Evolutionary conservation across 1,139 yeast species (phyloP).

Genomic region (Saccharomyces pastorianus): DNA sequence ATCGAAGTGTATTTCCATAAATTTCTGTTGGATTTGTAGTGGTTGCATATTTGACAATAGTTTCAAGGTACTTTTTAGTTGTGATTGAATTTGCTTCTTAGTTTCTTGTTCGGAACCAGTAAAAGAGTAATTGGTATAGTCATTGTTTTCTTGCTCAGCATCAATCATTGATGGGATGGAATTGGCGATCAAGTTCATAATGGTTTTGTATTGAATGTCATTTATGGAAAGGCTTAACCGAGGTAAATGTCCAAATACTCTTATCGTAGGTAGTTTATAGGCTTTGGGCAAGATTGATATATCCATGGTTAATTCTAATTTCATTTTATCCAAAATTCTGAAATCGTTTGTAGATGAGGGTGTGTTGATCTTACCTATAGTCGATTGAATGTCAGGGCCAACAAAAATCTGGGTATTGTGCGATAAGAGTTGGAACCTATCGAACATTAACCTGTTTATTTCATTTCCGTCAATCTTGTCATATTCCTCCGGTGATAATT

Average conservation of each 20-base stretch:
- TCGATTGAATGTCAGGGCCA: constrained; percentile 72
- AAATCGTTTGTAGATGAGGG: constrained; percentile 36
- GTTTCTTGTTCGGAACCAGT: constrained; percentile 22
- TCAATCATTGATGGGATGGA: constrained; percentile 56
- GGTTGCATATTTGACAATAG: constrained; percentile 16
- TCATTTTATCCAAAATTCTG: constrained; percentile 63
- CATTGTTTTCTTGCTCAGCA: constrained; percentile 22
- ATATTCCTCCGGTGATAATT: constrained; percentile 55
- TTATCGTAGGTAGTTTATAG: constrained; percentile 59
- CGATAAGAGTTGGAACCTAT: constrained; percentile 65
- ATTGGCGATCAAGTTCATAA: constrained; percentile 67
- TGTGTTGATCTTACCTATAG: constrained; percentile 60
- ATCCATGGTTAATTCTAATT: constrained; percentile 65
- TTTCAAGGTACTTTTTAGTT: constrained; percentile 15
- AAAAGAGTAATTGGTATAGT: constrained; percentile 8
- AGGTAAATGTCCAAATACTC: constrained; percentile 77
- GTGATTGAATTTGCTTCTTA: constrained; percentile 17
- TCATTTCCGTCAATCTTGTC: constrained; percentile 62
- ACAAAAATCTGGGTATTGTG: constrained; percentile 85
- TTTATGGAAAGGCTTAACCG: constrained; percentile 61
- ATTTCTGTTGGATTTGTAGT: constrained; percentile 42
- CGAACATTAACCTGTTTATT: constrained; percentile 78
- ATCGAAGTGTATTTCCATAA: constrained; percentile 61
- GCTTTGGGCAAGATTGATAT: constrained; percentile 81
- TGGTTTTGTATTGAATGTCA: constrained; percentile 82